A percentile compares a stretch with the other conserved stretches of the same genome.
Evolutionary conservation across 2,329 filamentous ascomycete genomes (phyloP).

Genomic region (Cladorrhinum sp.): DNA sequence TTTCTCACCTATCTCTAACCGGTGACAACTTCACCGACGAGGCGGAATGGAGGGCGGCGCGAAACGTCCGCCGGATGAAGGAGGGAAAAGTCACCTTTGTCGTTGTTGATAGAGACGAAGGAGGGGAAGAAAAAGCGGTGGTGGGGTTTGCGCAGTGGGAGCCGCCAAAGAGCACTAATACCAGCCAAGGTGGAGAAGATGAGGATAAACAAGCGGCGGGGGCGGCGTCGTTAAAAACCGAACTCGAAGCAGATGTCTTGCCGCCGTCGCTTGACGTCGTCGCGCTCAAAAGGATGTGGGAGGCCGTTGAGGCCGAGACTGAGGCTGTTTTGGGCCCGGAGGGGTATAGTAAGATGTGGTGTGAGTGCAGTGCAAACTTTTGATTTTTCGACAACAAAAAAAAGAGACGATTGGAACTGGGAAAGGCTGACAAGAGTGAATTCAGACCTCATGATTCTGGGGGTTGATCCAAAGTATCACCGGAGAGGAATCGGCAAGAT

Average conservation of each 20-base stretch:
- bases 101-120: slow-evolving; percentile 18
- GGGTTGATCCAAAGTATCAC: slow-evolving; percentile 28
- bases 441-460: slow-evolving; percentile 26
- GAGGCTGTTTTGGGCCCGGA: slow-evolving; percentile 13
- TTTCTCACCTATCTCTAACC: slow-evolving; percentile 9
- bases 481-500: slow-evolving; percentile 28
- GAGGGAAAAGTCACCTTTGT: slow-evolving; percentile 21
- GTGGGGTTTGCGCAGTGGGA: slow-evolving; percentile 25
- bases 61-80: slow-evolving; percentile 14
- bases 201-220: background rate
- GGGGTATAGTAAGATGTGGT: slow-evolving; percentile 23
- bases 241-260: background rate
- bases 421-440: background rate
- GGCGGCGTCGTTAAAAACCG: background rate
- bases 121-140: slow-evolving; percentile 6
- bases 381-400: too few relatives aligned
- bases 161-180: too few relatives aligned
- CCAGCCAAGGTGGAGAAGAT: too few relatives aligned
- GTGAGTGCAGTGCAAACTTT: slow-evolving; percentile 12
- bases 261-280: slow-evolving; percentile 16
- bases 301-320: slow-evolving; percentile 5
- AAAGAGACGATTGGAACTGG: too few relatives aligned
- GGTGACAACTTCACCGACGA: slow-evolving; percentile 17
- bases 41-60: slow-evolving; percentile 17
- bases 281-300: background rate